Percentiles rank a stretch among this genome's conserved stretches.
Evolutionary conservation across 2,329 filamentous ascomycete genomes (phyloP).

Genomic region (Talaromyces sp.): DNA sequence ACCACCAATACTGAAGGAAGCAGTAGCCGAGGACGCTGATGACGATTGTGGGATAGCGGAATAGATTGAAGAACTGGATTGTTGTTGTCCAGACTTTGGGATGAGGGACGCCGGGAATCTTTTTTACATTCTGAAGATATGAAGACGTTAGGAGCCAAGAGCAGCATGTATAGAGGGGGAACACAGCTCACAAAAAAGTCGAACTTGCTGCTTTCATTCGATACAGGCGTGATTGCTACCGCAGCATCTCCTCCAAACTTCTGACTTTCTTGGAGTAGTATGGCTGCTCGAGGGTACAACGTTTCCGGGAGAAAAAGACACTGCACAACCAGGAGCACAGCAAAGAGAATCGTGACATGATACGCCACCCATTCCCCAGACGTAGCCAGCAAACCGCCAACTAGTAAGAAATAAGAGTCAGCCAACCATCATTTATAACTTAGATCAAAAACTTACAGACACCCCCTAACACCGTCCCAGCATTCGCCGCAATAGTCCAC

Average conservation of each 20-base stretch:
- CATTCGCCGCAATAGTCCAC: constrained; percentile 58
- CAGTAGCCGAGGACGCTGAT: constrained; percentile 52
- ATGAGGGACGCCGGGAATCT: constrained; percentile 53
- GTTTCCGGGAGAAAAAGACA: constrained; percentile 56
- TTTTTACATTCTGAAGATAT: constrained; percentile 28
- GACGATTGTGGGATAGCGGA: constrained; percentile 47
- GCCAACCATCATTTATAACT: background rate
- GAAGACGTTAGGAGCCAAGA: background rate
- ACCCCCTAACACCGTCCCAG: constrained; percentile 52
- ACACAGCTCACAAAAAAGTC: background rate
- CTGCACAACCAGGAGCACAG: constrained; percentile 48
- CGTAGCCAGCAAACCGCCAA: constrained; percentile 55
- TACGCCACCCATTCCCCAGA: constrained; percentile 55
- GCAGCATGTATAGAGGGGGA: background rate
- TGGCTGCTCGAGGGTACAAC: constrained; percentile 50
- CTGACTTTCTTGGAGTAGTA: background rate
- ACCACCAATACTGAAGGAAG: constrained; percentile 60
- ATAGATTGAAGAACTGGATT: constrained; percentile 49
- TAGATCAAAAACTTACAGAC: constrained; percentile 36
- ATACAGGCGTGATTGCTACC: background rate
- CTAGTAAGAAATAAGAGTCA: constrained; percentile 25
- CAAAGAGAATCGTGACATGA: constrained; percentile 56
- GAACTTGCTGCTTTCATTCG: background rate
- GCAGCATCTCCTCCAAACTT: background rate
- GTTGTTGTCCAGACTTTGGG: constrained; percentile 51